Conservation (phyloP, 768 basidiomycete species). For the Auricularia auricula-judae region DNA sequence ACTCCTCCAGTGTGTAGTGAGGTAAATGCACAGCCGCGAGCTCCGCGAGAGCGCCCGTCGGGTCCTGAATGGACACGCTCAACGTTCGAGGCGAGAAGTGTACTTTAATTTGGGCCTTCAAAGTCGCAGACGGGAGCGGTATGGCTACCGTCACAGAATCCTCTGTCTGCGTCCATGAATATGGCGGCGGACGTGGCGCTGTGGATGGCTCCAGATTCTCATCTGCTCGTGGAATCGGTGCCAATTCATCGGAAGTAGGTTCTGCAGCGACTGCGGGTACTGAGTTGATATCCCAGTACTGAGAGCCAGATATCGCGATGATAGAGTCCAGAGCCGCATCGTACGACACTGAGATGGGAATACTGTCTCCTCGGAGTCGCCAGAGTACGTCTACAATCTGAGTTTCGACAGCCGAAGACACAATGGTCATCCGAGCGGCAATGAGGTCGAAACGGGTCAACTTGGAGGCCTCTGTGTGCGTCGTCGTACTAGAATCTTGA, state of each 20-base stretch:
- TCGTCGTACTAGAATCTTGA: background rate
- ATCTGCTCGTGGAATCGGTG: constrained; percentile 51
- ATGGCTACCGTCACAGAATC: constrained; percentile 79
- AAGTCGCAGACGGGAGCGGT: constrained; percentile 62
- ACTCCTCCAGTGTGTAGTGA: constrained; percentile 43
- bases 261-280: constrained; percentile 30
- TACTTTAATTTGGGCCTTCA: constrained; percentile 54
- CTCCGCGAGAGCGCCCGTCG: constrained; percentile 18
- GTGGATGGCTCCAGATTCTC: constrained; percentile 40
- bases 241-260: constrained; percentile 55
- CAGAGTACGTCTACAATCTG: constrained; percentile 44
- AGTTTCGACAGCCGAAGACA: background rate
- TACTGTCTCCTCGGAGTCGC: constrained; percentile 57
- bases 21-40: constrained; percentile 33
- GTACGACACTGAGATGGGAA: constrained; percentile 51
- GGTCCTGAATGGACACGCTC: constrained; percentile 44
- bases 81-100: constrained; percentile 54
- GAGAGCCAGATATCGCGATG: constrained; percentile 47
- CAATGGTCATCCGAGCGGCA: constrained; percentile 1
- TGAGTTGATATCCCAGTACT: constrained; percentile 34
- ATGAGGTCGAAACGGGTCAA: constrained; percentile 3
- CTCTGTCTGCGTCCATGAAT: constrained; percentile 85
- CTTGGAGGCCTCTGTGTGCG: background rate
- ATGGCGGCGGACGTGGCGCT: constrained; percentile 54
- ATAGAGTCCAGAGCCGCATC: constrained; percentile 33